Base-by-base conservation (phyloP, 768 basidiomycete genomes). In the Pleurotus tuoliensis region DNA sequence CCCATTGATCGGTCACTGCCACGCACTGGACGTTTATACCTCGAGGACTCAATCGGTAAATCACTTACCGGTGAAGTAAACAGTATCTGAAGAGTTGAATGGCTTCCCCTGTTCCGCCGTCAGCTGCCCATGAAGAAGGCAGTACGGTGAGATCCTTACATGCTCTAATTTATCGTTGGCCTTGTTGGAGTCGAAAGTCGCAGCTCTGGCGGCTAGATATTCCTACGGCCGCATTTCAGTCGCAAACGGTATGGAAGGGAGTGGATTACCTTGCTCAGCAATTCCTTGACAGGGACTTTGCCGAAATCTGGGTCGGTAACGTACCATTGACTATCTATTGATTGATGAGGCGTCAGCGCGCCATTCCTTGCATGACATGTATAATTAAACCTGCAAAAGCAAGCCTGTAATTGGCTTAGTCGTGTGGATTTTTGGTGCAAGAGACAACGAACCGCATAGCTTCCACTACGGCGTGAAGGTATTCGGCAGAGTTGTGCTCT, bases 401-500 rank as follows among this genome's bases (percentile, higher is more conserved):
- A 30, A 86, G 76, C 24, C 84, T 85, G 49, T 5, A 38, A n/a
- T 24, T 48, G 15, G 45, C 15, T 13, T 34, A 44, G 1, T 30
- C 39, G n/a, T 11, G 25, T 22, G 18, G 39, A 27, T 16, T 27
- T 13, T 44, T 30, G 38, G 47, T 18, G 47, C 24, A 15, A 56
- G 34, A 18, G 18, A 20, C 22, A 16, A 70, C 81, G 38, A 46
- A 88, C 88, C 92, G 80, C 61, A 98, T 72, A 5, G 90, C 84
- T 66, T 98, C 94, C 18, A 98, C 83, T 12, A 98, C 76, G 9
- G 83, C 75, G 64, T 99, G 97, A 3, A 96, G 75, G 69, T 97
- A 99, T 61, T 90, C 86, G 0, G 87, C 75, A 0, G 93, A 95
- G 64, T 97, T 97, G 70, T 97, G 94, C 55, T 94, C 90, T 76